Evolutionary conservation across 2,329 filamentous ascomycete genomes (phyloP), one percentile per base, ranked within the genome.

Genomic region (Colletotrichum spinosum): DNA sequence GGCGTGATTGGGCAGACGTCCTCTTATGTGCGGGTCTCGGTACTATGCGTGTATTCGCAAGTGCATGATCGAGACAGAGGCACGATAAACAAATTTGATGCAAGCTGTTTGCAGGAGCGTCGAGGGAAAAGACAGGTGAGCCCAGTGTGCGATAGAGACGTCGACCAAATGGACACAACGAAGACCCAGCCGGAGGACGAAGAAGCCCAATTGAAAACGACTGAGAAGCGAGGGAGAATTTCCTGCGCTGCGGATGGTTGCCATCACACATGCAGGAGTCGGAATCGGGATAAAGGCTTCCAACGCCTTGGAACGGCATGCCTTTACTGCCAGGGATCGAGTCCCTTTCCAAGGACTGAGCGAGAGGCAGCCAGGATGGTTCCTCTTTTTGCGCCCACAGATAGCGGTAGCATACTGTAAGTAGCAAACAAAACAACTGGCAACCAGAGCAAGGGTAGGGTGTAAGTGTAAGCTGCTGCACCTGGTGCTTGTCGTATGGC

Each of bases 161-260:
- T 25, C 25, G 25, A 25, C 25, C 4, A 41, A 41, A 13, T 41
- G 38, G 13, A 46, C n/a, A 10, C 44, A n/a, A 7, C 10, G 44
- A 10, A 15, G 10, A 62, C 50, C 62, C 52, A 53, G 62, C 48
- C 58, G 62, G 58, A 39, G 42, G 37, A 52, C 58, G 46, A 41
- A 65, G 57, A 65, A 56, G 52, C 37, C 41, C 58, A 53, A 57
- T 25, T 17, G 13, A 58, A 52, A 62, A 45, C 46, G 49, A 57
- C 25, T 17, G 13, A 58, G 58, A 62, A 41, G 41, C 37, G 52
- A 65, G 52, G 6, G 58, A 56, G 58, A 57, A 46, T 55, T 54
- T 44, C 62, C 46, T 61, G 58, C 62, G 46, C 46, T 61, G 58
- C 62, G 46, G 52, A 48, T 56, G 33, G 44, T 17, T 46, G 44